phyloP scores from a whole-genome alignment of 1,139 yeast species.

The Hanseniaspora gamundiae region DNA sequence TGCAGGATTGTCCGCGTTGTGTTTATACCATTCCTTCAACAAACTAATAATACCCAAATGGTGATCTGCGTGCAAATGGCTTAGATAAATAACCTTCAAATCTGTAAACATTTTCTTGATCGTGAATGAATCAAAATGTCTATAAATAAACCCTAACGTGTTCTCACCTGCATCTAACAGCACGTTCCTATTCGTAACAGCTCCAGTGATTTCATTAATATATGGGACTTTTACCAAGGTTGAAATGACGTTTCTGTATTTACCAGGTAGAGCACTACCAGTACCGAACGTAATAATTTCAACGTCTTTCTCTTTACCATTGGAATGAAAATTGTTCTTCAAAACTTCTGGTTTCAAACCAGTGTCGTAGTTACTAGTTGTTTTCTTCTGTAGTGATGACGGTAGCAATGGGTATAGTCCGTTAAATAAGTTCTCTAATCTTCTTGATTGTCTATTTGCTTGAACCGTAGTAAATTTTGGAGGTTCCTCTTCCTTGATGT shows the following conservation, averaged over 20 bases:
- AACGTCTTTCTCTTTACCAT: constrained; percentile 34
- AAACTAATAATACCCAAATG: constrained; percentile 74
- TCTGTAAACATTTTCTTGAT: constrained; percentile 34
- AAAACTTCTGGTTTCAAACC: constrained; percentile 13
- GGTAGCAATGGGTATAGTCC: constrained; percentile 1
- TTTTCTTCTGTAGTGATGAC: constrained; percentile 7
- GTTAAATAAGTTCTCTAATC: constrained; percentile 5
- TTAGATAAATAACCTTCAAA: constrained; percentile 52
- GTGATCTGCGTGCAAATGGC: constrained; percentile 96
- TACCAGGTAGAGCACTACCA: constrained; percentile 85
- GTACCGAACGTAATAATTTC: constrained; percentile 81
- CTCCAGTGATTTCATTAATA: constrained; percentile 16
- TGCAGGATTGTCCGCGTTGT: constrained; percentile 21
- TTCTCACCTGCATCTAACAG: constrained; percentile 92
- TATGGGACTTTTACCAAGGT: constrained; percentile 62
- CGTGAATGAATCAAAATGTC: constrained; percentile 45
- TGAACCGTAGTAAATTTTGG: constrained; percentile 19
- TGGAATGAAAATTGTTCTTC: constrained; percentile 15
- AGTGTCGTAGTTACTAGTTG: constrained; percentile 10
- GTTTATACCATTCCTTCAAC: constrained; percentile 53
- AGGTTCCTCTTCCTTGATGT: constrained; percentile 11
- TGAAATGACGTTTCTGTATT: constrained; percentile 73
- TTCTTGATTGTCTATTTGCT: constrained; percentile 6
- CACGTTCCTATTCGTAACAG: constrained; percentile 31
- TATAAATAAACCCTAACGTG: constrained; percentile 59